A percentile compares a stretch with the other conserved stretches of the same genome.
Evolutionary conservation across 2,329 filamentous ascomycete genomes (phyloP).

Genomic region (Coniella lustricola): DNA sequence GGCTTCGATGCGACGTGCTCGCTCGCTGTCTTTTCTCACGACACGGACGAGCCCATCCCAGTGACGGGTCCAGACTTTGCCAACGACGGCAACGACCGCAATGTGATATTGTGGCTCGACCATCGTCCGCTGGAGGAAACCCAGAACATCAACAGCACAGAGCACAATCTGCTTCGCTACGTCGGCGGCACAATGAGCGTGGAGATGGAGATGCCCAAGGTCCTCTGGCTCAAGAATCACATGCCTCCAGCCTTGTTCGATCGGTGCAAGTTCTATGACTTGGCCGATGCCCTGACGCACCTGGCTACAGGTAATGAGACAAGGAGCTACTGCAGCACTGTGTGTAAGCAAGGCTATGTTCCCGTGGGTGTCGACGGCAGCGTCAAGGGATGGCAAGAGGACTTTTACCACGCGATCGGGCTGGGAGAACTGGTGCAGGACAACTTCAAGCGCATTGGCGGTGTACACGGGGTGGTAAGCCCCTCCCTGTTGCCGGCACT

Average conservation of each 20-base stretch:
- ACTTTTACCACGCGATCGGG: slow-evolving; percentile 83
- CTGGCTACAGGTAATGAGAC: slow-evolving; percentile 88
- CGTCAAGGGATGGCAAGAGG: slow-evolving; percentile 96
- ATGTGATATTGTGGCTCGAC: slow-evolving; percentile 96
- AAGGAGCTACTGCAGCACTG: slow-evolving; percentile 88
- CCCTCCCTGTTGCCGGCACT: slow-evolving; percentile 32
- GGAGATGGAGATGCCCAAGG: slow-evolving; percentile 99
- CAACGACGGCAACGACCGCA: slow-evolving; percentile 75
- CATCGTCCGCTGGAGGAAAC: slow-evolving; percentile 89
- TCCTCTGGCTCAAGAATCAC: slow-evolving; percentile 96
- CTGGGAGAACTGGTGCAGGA: slow-evolving; percentile 78
- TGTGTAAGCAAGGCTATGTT: slow-evolving; percentile 95
- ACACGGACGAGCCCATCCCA: slow-evolving; percentile 84
- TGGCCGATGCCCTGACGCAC: slow-evolving; percentile 88
- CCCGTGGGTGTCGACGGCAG: slow-evolving; percentile 96
- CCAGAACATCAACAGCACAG: slow-evolving; percentile 84
- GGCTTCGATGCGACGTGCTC: slow-evolving; percentile 99
- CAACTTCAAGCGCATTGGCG: slow-evolving; percentile 88
- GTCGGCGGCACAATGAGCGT: slow-evolving; percentile 98
- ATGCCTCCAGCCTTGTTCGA: slow-evolving; percentile 90
- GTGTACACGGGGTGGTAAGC: slow-evolving; percentile 89
- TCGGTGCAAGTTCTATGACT: slow-evolving; percentile 93
- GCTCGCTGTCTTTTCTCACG: slow-evolving; percentile 78
- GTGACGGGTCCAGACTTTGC: slow-evolving; percentile 85
- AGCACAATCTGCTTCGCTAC: slow-evolving; percentile 89